Conservation (phyloP, 2,329 filamentous ascomycete genomes). For the Verticillium longisporum region DNA sequence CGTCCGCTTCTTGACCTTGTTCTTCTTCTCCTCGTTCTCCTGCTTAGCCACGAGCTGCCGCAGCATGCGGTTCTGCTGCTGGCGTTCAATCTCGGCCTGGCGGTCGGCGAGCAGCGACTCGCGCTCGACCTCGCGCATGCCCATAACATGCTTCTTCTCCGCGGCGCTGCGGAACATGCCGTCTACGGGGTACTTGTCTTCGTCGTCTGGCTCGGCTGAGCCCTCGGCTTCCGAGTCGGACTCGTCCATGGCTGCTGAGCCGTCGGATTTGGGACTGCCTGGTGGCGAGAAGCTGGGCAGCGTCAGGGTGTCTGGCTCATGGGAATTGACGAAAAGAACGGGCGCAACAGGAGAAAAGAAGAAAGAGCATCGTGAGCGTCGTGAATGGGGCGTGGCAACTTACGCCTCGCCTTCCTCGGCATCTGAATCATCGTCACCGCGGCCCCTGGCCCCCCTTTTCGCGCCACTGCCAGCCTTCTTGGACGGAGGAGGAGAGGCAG, state of each 20-base stretch:
- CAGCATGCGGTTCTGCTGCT: conserved; percentile 75
- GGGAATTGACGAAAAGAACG: not conserved
- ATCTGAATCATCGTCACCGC: conserved; percentile 54
- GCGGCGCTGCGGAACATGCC: conserved; percentile 71
- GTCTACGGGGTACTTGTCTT: conserved; percentile 75
- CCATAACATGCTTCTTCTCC: conserved; percentile 74
- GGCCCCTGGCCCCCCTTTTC: conserved; percentile 36
- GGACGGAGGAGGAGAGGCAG: conserved; percentile 41
- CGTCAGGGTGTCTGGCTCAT: too few species aligned
- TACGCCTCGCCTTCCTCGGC: conserved; percentile 82
- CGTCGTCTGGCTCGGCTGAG: conserved; percentile 44
- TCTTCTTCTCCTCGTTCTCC: conserved; percentile 55
- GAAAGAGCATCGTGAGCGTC: not conserved
- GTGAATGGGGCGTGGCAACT: conserved; percentile 26
- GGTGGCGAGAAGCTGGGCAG: conserved; percentile 58
- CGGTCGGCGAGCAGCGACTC: conserved; percentile 88
- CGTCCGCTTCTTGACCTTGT: conserved; percentile 68
- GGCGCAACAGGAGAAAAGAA: not conserved
- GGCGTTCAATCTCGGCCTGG: conserved; percentile 72
- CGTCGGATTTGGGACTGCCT: conserved; percentile 65
- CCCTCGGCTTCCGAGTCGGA: conserved; percentile 59
- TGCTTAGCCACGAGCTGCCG: conserved; percentile 66
- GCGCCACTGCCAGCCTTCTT: conserved; percentile 24
- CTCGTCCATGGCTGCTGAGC: conserved; percentile 85
- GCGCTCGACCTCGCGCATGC: conserved; percentile 82